Conservation (phyloP, 192 early-diverging fungal genomes). For the Coemansia sp. region DNA sequence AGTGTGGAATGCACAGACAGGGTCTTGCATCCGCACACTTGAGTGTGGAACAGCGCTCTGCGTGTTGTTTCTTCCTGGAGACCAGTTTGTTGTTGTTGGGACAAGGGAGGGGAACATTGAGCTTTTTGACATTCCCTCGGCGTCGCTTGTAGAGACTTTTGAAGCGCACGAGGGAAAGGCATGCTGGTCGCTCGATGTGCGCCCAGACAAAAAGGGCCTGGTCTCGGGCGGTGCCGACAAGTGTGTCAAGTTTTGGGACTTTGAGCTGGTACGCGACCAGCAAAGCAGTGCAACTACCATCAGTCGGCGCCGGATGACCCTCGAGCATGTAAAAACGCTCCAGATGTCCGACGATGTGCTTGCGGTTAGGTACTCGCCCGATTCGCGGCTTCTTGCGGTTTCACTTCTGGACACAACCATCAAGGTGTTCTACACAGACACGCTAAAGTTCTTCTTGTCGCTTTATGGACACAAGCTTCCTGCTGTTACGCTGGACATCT, state of each 20-base stretch:
- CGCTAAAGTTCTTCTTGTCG: conserved; percentile 95
- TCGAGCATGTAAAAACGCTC: conserved; percentile 85
- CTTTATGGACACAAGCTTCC: conserved; percentile 98
- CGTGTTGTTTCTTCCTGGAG: conserved; percentile 88
- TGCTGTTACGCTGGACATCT: conserved; percentile 98
- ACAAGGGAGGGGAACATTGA: conserved; percentile 90
- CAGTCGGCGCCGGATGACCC: conserved; percentile 64
- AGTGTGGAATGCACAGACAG: conserved; percentile 85
- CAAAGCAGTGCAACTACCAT: conserved; percentile 20
- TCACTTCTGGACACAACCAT: conserved; percentile 92
- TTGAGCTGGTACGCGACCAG: conserved; percentile 68
- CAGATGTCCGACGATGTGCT: conserved; percentile 95
- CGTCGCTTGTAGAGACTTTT: conserved; percentile 78
- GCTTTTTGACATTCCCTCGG: conserved; percentile 86
- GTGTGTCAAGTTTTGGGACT: conserved; percentile 97
- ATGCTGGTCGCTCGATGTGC: conserved; percentile 83
- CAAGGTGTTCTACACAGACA: conserved; percentile 95
- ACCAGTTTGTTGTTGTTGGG: conserved; percentile 82
- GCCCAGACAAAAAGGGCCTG: conserved; percentile 83
- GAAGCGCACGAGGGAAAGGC: conserved; percentile 86
- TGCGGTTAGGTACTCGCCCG: conserved; percentile 78
- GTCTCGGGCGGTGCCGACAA: conserved; percentile 93
- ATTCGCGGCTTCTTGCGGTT: conserved; percentile 85
- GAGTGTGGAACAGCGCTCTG: conserved; percentile 92
- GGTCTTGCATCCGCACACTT: conserved; percentile 83